A percentile compares a stretch with the other conserved stretches of the same genome.
These are phyloP conservation scores for Erigeron philadelphicus DNA, from an alignment of 140 eudicot genomes.

Conservation along the genomic window DNA sequence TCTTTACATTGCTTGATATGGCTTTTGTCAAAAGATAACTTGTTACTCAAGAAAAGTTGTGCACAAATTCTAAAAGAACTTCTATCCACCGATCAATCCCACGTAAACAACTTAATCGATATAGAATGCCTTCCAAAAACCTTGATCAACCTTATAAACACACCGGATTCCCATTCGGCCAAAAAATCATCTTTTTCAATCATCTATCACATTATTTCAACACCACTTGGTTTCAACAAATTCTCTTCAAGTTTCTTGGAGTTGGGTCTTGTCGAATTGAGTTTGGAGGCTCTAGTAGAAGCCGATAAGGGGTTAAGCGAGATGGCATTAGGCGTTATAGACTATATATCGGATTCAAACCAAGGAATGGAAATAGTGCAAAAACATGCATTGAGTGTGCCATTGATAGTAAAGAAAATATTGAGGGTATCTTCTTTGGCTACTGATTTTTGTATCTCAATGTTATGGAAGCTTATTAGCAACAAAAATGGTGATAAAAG, in stretches of 20 bases:
- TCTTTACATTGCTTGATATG: slow-evolving; percentile 61
- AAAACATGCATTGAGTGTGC: slow-evolving; percentile 48
- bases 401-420: slow-evolving; percentile 61
- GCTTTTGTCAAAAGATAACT: slow-evolving; percentile 47
- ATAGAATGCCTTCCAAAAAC: slow-evolving; percentile 41
- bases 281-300: slow-evolving; percentile 50
- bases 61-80: slow-evolving; percentile 50
- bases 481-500: slow-evolving; percentile 35
- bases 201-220: slow-evolving; percentile 51
- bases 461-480: slow-evolving; percentile 46
- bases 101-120: slow-evolving; percentile 24
- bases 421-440: slow-evolving; percentile 59
- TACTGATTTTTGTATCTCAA: slow-evolving; percentile 60
- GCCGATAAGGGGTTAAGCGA: slow-evolving; percentile 58
- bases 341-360: slow-evolving; percentile 29
- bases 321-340: slow-evolving; percentile 59
- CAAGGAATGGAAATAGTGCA: slow-evolving; percentile 40
- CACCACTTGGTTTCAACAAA: slow-evolving; percentile 10
- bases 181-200: slow-evolving; percentile 51
- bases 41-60: slow-evolving; percentile 42
- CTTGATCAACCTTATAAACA: slow-evolving; percentile 41
- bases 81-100: slow-evolving; percentile 32
- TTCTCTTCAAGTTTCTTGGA: slow-evolving; percentile 41
- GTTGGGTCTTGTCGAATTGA: slow-evolving; percentile 39
- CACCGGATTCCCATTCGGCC: slow-evolving; percentile 39